These are phyloP conservation scores for Ustilago trichophora DNA, from an alignment of 1,284 basidiomycete genomes.

Conservation along the genomic window DNA sequence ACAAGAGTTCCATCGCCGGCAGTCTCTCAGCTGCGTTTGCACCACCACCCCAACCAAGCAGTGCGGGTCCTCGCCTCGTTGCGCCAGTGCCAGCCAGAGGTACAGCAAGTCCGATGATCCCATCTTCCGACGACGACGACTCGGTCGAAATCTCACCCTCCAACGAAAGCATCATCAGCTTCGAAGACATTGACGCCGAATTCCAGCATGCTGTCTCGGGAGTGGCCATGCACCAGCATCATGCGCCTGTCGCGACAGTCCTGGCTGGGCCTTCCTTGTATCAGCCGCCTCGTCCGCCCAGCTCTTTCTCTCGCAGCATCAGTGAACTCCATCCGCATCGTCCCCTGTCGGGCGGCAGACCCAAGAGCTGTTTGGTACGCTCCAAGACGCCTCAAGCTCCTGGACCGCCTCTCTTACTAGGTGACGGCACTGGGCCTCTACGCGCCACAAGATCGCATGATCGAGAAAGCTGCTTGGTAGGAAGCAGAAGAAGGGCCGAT, in stretches of 20 bases:
- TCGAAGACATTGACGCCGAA: constrained; percentile 28
- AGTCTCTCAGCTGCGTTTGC: constrained; percentile 4
- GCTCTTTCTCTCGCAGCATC: constrained; percentile 10
- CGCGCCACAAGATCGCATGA: constrained; percentile 19
- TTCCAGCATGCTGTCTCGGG: constrained; percentile 25
- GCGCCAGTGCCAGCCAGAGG: constrained; percentile 28
- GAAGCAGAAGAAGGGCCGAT: constrained; percentile 18
- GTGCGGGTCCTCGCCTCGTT: constrained; percentile 18
- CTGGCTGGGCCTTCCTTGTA: neutral
- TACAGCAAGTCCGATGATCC: constrained; percentile 8
- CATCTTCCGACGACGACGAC: constrained; percentile 8
- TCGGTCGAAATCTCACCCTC: constrained; percentile 12
- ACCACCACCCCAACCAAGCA: neutral
- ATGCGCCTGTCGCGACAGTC: neutral
- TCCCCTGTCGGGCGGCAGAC: neutral
- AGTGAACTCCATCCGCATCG: constrained; percentile 6
- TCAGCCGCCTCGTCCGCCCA: neutral
- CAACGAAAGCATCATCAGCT: constrained; percentile 21
- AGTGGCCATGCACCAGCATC: constrained; percentile 5
- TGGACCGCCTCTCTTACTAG: constrained; percentile 5
- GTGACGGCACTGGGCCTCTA: constrained; percentile 21
- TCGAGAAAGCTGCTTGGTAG: constrained; percentile 12
- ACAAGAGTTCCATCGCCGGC: constrained; percentile 6
- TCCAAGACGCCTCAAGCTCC: constrained; percentile 37
- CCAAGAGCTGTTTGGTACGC: constrained; percentile 31